Base-by-base conservation (phyloP, 1,284 basidiomycete genomes). In the Pseudozyma flocculosa region DNA sequence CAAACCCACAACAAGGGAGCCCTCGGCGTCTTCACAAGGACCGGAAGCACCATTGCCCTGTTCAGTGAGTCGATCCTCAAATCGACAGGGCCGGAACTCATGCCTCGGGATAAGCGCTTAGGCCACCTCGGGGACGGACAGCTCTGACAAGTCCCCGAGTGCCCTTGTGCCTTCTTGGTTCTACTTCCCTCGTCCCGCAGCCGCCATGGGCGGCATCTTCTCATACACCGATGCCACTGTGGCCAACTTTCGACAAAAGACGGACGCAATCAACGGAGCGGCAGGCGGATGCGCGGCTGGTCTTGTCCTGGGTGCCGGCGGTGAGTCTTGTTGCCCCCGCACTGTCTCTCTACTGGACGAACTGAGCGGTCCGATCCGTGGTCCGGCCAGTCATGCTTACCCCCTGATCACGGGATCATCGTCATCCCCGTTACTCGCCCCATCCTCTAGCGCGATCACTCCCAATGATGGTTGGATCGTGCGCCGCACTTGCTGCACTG, bases 281-380 rank as follows among this genome's bases (percentile, higher is more conserved):
- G 85, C 85, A 47, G 92, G 90, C 61, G 92, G 89, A 51, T 95
- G 92, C 80, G 92, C 92, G 45, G 91, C 92, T 50, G 92, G 92
- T 44, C 89, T 95, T 79, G 81, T 95, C 60, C 89, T 89, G 40
- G 92, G 92, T 56, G 82, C 92, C 57, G 84, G 87, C 81, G 83
- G 90, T 90, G 76, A 52, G 84, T 82, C 8, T 17, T 34, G 9
- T 29, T 29, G 5, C 29, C 29, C 29, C 13, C 29, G n/a, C n/a
- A n/a, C n/a, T n/a, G n/a, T n/a, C n/a, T n/a, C n/a, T n/a, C n/a
- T n/a, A n/a, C n/a, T n/a, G n/a, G n/a, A n/a, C n/a, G n/a, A n/a
- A n/a, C n/a, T n/a, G n/a, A n/a, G n/a, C n/a, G n/a, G n/a, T n/a
- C n/a, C n/a, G n/a, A n/a, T n/a, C n/a, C n/a, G n/a, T n/a, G n/a